Conservation (phyloP, 306 rosid genomes). For the Psophocarpus tetragonolobus region DNA sequence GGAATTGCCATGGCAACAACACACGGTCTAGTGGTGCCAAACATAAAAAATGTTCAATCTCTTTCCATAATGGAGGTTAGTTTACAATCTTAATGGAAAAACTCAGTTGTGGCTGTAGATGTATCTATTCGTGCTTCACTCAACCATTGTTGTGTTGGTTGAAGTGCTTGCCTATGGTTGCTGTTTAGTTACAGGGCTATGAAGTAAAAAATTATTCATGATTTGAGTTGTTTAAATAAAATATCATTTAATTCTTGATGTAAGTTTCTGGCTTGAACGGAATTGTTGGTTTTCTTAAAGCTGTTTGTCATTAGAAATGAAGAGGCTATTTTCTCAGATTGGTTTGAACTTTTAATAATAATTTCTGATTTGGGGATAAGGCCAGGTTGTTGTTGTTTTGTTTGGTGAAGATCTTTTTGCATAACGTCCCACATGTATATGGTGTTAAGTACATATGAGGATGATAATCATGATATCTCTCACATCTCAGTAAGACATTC, state of each 20-base stretch:
- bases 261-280: slow-evolving; percentile 5
- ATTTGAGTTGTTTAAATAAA: neutral
- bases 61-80: slow-evolving; percentile 91
- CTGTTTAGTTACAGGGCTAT: neutral
- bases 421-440: neutral
- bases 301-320: neutral
- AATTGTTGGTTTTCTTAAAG: neutral
- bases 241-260: neutral
- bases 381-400: neutral
- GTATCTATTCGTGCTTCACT: slow-evolving; percentile 4
- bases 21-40: slow-evolving; percentile 88
- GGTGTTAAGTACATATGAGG: neutral
- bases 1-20: slow-evolving; percentile 94
- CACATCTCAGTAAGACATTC: neutral
- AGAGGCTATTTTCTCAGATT: neutral
- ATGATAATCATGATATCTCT: neutral
- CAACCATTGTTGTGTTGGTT: neutral
- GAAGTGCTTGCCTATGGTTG: slow-evolving; percentile 5
- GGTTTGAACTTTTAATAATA: neutral
- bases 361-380: neutral
- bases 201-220: slow-evolving; percentile 14
- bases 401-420: neutral
- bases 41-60: slow-evolving; percentile 83
- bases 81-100: slow-evolving; percentile 4
- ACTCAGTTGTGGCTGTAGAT: neutral